These are phyloP conservation scores for Aspergillus funiculosus DNA, from an alignment of 495 filamentous ascomycete species.

Conservation along the genomic window DNA sequence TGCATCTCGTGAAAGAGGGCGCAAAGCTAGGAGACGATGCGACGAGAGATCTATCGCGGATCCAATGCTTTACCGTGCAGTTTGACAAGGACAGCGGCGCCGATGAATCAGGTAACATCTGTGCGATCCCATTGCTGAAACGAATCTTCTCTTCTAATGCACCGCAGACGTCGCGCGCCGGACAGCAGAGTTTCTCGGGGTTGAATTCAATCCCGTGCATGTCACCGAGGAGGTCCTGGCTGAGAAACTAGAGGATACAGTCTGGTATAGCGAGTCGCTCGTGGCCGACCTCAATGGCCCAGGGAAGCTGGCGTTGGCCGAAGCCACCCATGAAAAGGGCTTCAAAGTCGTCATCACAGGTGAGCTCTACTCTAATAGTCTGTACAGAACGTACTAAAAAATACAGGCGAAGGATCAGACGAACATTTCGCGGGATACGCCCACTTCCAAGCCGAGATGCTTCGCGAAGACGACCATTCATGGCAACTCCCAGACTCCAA, in stretches of 20 bases:
- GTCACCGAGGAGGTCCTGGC: constrained; percentile 44
- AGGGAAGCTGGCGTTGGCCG: constrained; percentile 42
- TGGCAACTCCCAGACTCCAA: constrained; percentile 9
- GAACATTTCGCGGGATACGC: constrained; percentile 49
- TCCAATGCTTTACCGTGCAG: constrained; percentile 42
- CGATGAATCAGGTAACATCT: constrained; percentile 39
- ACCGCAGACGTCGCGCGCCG: constrained; percentile 38
- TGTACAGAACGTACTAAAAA: too few species aligned
- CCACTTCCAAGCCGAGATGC: constrained; percentile 33
- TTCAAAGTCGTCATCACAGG: constrained; percentile 46
- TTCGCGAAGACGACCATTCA: constrained; percentile 40
- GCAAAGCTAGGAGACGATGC: constrained; percentile 29
- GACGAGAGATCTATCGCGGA: constrained; percentile 16
- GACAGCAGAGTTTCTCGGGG: constrained; percentile 45
- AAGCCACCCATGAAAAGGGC: constrained; percentile 32
- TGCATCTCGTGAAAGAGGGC: constrained; percentile 38
- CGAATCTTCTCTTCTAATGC: background rate
- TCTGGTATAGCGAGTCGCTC: constrained; percentile 44
- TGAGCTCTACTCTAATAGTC: too few species aligned
- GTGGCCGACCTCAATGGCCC: constrained; percentile 41
- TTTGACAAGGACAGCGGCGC: constrained; percentile 40
- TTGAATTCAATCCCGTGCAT: constrained; percentile 36
- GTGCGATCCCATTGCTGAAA: background rate
- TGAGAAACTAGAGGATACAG: constrained; percentile 40
- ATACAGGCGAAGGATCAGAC: constrained; percentile 45